phyloP scores from a whole-genome alignment of 176 grass and related monocot genomes.

The Triticum monococcum region DNA sequence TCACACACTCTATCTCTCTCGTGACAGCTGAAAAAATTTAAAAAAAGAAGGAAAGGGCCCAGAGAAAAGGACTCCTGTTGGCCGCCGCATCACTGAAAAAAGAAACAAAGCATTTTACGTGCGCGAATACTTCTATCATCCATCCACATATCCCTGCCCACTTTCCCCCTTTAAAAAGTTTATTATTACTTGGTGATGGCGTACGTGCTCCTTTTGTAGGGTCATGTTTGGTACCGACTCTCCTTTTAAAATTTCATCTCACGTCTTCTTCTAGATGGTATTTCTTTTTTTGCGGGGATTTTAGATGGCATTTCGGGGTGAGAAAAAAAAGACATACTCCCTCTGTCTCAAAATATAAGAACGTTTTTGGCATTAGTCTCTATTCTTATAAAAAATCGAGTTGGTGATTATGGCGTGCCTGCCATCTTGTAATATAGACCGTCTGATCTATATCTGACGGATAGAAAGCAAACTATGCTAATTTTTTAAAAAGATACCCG shows the following conservation, averaged over 20 bases:
- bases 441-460: no score
- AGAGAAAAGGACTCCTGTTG: background rate
- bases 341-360: no score
- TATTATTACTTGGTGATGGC: background rate
- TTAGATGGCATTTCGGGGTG: background rate
- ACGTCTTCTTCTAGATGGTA: conserved; percentile 24
- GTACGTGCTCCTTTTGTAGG: conserved; percentile 11
- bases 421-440: no score
- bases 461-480: no score
- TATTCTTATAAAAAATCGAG: no score
- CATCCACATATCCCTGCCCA: background rate
- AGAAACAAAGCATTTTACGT: background rate
- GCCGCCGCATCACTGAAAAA: background rate
- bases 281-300: background rate
- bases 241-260: background rate
- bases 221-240: conserved; percentile 33
- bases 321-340: no score
- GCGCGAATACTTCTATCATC: conserved; percentile 24
- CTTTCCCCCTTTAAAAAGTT: background rate
- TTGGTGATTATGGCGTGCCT: no score
- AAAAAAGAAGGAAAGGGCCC: background rate
- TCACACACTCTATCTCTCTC: background rate
- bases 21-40: background rate
- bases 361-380: no score
- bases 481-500: no score